Base-by-base conservation (phyloP, 1,284 basidiomycete genomes). In the Trichosporon sp. region DNA sequence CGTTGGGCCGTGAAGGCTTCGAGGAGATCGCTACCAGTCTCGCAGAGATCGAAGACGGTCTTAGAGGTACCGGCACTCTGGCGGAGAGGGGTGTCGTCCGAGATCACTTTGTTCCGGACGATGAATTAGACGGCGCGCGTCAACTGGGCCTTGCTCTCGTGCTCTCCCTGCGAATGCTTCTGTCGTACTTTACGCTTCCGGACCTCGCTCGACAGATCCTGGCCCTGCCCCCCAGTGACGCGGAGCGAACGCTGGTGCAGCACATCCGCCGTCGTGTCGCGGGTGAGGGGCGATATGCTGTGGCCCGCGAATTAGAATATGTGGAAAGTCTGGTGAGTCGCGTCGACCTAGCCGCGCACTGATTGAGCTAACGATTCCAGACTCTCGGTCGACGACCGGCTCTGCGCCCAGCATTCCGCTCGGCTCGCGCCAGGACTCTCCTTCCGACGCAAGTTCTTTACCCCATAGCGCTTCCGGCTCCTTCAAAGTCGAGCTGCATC, bases 181-280 rank as follows among this genome's bases (percentile, higher is more conserved):
- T 84, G 68, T 82, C 81, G 16, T 84, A 84, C 70, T 82, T 84
- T 64, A 79, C 79, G 3, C 75, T 81, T 21, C 73, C 73, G 31
- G 82, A 83, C 56, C 76, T 84, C 0, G 78, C 77, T 0, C 70
- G 75, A 11, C 80, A 84, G 75, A 75, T 84, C 4, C 71, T 80
- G 14, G 46, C 72, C 32, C 71, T 83, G 40, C 71, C 78, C 0
- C 71, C 82, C 1, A 74, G 73, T 1, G 82, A 82, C 65, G 82
- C 81, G 0, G 83, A 84, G 70, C 73, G 80, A n/a, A 80, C 78
- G 0, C 61, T 84, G 31, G 78, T 83, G 3, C 81, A 83, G 69
- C 82, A 83, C 70, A 77, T 84, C 12, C 73, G 80, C 10, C 73
- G 82, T 11, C 73, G 82, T 26, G 74, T 81, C 0, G 73, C 75